Conservation (phyloP, 2,329 filamentous ascomycete species). For the Fusarium bactridioides region DNA sequence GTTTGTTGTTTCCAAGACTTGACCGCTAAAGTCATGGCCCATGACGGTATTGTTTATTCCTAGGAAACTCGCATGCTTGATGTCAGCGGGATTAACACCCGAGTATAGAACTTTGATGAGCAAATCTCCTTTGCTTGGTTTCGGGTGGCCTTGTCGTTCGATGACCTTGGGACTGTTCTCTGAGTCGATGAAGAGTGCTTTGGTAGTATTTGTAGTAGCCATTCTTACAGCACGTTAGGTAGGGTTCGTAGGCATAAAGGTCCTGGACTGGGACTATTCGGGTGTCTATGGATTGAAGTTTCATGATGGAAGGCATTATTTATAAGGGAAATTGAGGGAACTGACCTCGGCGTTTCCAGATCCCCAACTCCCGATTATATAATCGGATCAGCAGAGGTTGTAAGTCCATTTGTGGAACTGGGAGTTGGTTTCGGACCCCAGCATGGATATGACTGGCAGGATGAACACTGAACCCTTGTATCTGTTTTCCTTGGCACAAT, state of each 20-base stretch:
- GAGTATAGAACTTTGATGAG: neutral
- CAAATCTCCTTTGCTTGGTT: neutral
- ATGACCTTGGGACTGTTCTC: neutral
- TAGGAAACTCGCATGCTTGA: neutral
- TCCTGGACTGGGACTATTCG: fast-evolving
- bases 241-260: fast-evolving
- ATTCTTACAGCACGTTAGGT: fast-evolving
- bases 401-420: neutral
- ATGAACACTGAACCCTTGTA: no score
- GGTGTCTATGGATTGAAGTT: neutral
- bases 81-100: neutral
- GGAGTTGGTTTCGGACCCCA: neutral
- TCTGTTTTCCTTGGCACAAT: no score
- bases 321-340: neutral
- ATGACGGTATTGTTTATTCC: neutral
- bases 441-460: no score
- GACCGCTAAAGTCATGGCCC: neutral
- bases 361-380: neutral
- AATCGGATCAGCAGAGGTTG: neutral
- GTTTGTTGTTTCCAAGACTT: neutral
- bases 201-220: neutral
- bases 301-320: neutral
- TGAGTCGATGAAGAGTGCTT: neutral
- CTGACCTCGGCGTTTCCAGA: fast-evolving
- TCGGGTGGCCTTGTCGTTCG: neutral